Conservation (phyloP, 768 basidiomycete genomes). For the Galerina sulciceps region DNA sequence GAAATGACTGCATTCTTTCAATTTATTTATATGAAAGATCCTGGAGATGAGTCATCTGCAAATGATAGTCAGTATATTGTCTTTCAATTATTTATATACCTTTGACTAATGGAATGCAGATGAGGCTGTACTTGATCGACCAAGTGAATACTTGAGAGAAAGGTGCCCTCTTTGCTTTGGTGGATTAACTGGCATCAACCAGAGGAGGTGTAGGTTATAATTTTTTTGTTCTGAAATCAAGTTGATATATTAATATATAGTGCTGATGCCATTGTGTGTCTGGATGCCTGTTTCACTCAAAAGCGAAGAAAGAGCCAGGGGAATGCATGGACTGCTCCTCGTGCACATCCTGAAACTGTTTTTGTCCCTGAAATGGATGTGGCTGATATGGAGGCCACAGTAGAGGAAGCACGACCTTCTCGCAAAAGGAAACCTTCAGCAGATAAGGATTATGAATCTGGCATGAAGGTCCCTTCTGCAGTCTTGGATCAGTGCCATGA, state of each 20-base stretch:
- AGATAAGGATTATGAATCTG: conserved; percentile 12
- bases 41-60: no score
- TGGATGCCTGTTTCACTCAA: conserved; percentile 39
- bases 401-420: conserved; percentile 16
- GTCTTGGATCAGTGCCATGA: conserved; percentile 35
- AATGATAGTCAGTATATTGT: no score
- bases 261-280: conserved; percentile 31
- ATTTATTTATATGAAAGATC: no score
- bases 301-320: conserved; percentile 22
- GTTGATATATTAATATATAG: conserved; percentile 11
- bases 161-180: no score
- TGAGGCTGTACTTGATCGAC: no score
- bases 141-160: no score
- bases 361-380: conserved; percentile 26
- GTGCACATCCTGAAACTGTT: conserved; percentile 20
- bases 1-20: no score
- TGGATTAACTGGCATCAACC: no score
- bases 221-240: neutral
- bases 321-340: conserved; percentile 16
- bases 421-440: neutral
- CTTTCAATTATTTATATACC: no score
- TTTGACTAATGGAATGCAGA: no score
- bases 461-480: conserved; percentile 28
- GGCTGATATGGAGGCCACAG: conserved; percentile 19
- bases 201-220: no score